phyloP scores from a whole-genome alignment of 2,329 filamentous ascomycete species.

The Fusarium torreyae region DNA sequence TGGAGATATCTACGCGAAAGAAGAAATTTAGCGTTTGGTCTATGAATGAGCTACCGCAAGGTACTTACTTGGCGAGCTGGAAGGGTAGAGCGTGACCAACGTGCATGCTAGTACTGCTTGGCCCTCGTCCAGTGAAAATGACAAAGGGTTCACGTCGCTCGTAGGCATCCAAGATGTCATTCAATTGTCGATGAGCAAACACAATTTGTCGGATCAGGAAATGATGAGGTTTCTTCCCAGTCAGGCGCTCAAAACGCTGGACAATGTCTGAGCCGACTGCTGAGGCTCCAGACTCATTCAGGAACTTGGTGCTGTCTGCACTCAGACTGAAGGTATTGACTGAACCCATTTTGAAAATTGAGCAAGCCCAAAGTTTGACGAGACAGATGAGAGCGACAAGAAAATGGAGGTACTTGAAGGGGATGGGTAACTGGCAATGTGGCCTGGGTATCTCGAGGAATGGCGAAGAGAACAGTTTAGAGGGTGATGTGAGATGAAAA shows the following conservation, averaged over 20 bases:
- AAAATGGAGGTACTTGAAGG: not conserved
- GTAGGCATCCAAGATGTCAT: constrained; percentile 13
- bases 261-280: constrained; percentile 3
- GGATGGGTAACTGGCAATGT: not conserved
- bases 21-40: not conserved
- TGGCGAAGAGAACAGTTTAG: not conserved
- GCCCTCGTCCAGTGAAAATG: constrained; percentile 13
- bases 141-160: constrained; percentile 9
- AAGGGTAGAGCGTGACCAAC: constrained; percentile 14
- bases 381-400: not conserved
- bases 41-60: not conserved
- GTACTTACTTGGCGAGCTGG: constrained; percentile 17
- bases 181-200: constrained; percentile 9
- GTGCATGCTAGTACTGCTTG: constrained; percentile 18
- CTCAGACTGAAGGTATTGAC: constrained; percentile 5
- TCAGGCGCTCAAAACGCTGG: constrained; percentile 1
- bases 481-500: not conserved
- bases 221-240: constrained; percentile 9
- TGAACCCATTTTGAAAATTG: not conserved
- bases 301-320: constrained; percentile 9
- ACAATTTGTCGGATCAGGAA: constrained; percentile 11
- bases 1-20: constrained; percentile 2
- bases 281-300: constrained; percentile 2
- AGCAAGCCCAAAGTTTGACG: not conserved
- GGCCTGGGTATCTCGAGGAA: not conserved